phyloP scores from a whole-genome alignment of 305 asterid species.

The Stenogyne calaminthoides region DNA sequence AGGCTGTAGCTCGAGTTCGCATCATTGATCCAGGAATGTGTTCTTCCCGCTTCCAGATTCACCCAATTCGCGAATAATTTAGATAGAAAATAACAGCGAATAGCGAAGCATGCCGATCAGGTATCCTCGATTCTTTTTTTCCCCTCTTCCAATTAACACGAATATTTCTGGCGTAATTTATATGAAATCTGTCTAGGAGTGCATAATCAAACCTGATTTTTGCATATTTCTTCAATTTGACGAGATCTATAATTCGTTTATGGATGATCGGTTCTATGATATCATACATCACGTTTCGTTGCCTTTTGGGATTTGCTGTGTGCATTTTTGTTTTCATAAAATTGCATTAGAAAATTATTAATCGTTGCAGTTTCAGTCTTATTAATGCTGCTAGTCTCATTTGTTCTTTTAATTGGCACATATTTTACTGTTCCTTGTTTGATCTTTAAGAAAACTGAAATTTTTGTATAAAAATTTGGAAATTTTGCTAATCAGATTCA shows the following conservation, averaged over 20 bases:
- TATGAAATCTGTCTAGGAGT: background rate
- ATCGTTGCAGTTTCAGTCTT: background rate
- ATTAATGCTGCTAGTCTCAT: conserved; percentile 7
- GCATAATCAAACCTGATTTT: background rate
- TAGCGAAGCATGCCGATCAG: conserved; percentile 19
- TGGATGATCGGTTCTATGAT: conserved; percentile 15
- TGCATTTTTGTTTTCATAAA: background rate
- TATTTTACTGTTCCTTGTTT: background rate
- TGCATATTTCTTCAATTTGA: conserved; percentile 7
- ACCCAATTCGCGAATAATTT: background rate
- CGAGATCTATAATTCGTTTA: background rate
- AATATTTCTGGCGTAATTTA: background rate
- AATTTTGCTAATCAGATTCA: conserved; percentile 3
- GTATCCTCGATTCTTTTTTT: conserved; percentile 13
- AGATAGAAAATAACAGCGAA: background rate
- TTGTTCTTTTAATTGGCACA: background rate
- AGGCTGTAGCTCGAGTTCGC: conserved; percentile 8
- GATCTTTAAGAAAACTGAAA: conserved; percentile 13
- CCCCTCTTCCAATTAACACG: background rate
- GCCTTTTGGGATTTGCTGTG: background rate
- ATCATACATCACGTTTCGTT: background rate
- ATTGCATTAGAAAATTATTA: background rate
- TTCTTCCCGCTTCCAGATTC: conserved; percentile 1
- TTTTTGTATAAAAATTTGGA: conserved; percentile 13
- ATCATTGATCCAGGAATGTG: conserved; percentile 16